Conservation (phyloP, 2,329 filamentous ascomycete species). For the Hypoxylon sp. region DNA sequence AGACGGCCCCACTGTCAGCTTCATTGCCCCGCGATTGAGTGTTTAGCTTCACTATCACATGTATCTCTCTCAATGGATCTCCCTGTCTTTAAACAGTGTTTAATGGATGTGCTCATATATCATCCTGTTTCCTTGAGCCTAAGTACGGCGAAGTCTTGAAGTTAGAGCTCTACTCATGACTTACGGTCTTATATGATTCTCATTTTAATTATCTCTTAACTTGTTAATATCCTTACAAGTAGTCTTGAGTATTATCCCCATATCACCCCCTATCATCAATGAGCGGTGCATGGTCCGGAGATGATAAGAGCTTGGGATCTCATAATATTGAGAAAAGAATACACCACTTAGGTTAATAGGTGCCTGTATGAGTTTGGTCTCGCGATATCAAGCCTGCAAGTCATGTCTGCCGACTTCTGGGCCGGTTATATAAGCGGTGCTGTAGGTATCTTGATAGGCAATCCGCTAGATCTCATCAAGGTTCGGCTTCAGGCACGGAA, state of each 20-base stretch:
- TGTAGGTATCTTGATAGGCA: constrained; percentile 86
- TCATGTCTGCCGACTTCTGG: constrained; percentile 91
- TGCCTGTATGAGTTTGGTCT: not conserved
- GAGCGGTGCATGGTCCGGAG: constrained; percentile 10
- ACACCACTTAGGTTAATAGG: not conserved
- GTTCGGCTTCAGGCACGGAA: constrained; percentile 78
- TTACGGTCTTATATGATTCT: no score
- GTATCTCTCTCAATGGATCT: not conserved
- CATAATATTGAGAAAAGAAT: not conserved
- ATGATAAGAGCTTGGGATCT: constrained; percentile 6
- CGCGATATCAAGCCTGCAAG: not conserved
- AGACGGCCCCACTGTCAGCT: constrained; percentile 14
- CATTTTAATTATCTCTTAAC: no score
- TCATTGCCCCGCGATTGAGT: constrained; percentile 14
- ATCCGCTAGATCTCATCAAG: constrained; percentile 76
- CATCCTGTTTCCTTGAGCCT: not conserved
- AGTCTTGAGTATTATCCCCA: no score
- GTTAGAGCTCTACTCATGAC: no score
- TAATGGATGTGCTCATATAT: not conserved
- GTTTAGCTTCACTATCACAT: constrained; percentile 11
- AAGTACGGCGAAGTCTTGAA: no score
- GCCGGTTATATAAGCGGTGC: constrained; percentile 90
- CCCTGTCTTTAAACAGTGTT: no score
- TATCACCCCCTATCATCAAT: not conserved
- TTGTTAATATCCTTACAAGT: no score